Base-by-base conservation (phyloP, 2,329 filamentous ascomycete genomes). In the Triangularia setosa region DNA sequence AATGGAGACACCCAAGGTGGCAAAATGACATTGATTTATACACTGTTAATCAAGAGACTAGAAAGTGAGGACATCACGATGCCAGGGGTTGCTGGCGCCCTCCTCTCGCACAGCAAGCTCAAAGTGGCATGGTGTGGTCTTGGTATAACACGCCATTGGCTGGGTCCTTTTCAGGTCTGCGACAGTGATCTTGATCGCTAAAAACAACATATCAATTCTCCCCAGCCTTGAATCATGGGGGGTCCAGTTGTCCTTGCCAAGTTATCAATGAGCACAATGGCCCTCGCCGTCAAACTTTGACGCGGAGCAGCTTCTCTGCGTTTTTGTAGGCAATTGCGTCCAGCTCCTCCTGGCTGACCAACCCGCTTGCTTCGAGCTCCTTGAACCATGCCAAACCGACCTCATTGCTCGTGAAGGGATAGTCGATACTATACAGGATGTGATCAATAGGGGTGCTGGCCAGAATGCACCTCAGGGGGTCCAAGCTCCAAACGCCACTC, bases 341-440 rank as follows among this genome's bases (percentile, higher is more conserved):
- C 68, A 84, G 76, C 61, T 84, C 79, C 58, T 83, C 79, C 28
- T 75, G 72, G 0, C 72, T 79, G 30, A 87, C 76, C 68, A 86
- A 69, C 0, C 79, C 81, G 66, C 83, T 84, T 54, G 75, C 71
- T 63, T 77, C 75, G 52, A 87, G 71, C 65, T 83, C 80, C 58
- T 78, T 70, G 61, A 87, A 74, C 68, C 82, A 84, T 8, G 73
- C 74, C 27, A 76, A 71, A 0, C 83, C 84, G 14, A 79, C 79
- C 64, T 81, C 78, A 64, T 80, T 84, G 58, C 74, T 75, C 53
- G 78, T 78, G 58, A 86, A 85, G 0, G 84, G 85, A 68, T 86
- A 87, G 68, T 87, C 84, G 9, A 86, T 80, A 65, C 81, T 85
- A 69, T 83, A 87, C 70, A 87, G 62, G 1, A 87, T 77, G 14